A percentile compares a stretch with the other conserved stretches of the same genome.
Conservation (phyloP, 2,329 filamentous ascomycete genomes). For the Apiospora sp. region DNA sequence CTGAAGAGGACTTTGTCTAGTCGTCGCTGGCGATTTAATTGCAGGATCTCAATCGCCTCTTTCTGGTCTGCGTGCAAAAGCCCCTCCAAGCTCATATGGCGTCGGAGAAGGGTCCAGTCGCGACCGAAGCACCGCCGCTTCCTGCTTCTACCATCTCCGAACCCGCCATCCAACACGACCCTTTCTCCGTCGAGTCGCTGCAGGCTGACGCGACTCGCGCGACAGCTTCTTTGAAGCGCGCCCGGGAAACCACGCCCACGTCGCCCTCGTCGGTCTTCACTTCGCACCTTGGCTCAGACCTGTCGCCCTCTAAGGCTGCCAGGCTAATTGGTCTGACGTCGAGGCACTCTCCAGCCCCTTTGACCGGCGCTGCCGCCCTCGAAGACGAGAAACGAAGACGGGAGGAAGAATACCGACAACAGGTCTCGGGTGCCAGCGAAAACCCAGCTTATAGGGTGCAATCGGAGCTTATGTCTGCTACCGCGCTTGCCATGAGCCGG, state of each 20-base stretch:
- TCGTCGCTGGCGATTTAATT: slow-evolving; percentile 35
- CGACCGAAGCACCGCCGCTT: slow-evolving; percentile 56
- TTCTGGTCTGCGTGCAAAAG: slow-evolving; percentile 28
- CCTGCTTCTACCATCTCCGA: slow-evolving; percentile 19
- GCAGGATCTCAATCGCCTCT: slow-evolving; percentile 36
- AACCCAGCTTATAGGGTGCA: slow-evolving; percentile 63
- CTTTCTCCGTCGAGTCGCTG: slow-evolving; percentile 50
- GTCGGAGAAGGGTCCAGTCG: slow-evolving; percentile 60
- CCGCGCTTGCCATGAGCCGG: slow-evolving; percentile 61
- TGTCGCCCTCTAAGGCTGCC: slow-evolving; percentile 63
- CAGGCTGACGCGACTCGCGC: slow-evolving; percentile 47
- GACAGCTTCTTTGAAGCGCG: slow-evolving; percentile 53
- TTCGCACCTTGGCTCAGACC: slow-evolving; percentile 46
- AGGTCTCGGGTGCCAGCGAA: slow-evolving; percentile 56
- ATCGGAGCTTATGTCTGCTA: slow-evolving; percentile 61
- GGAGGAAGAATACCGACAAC: slow-evolving; percentile 53
- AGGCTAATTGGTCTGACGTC: slow-evolving; percentile 53
- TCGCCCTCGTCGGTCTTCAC: slow-evolving; percentile 44
- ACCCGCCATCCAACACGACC: slow-evolving; percentile 42
- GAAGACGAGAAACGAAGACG: slow-evolving; percentile 61
- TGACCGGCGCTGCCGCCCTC: slow-evolving; percentile 62
- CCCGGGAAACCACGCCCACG: slow-evolving; percentile 54
- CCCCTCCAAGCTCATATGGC: slow-evolving; percentile 52
- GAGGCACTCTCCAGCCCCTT: slow-evolving; percentile 53
- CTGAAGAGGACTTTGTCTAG: slow-evolving; percentile 34